These are phyloP conservation scores for Sindora glabra DNA, from an alignment of 306 rosid genomes.

Conservation along the genomic window DNA sequence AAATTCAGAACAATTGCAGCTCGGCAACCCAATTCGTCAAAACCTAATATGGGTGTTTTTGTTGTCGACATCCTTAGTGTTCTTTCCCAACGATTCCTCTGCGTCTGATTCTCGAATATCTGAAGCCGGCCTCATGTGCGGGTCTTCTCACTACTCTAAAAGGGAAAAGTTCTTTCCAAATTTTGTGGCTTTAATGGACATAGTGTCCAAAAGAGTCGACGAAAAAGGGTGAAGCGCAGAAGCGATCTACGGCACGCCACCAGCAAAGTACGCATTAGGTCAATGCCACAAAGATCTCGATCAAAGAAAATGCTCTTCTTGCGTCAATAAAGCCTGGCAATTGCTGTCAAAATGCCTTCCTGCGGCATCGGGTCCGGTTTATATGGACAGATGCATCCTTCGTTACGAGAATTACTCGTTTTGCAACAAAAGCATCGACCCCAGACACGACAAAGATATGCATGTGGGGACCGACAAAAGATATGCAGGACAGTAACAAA, in stretches of 20 bases:
- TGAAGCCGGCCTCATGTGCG: slow-evolving; percentile 24
- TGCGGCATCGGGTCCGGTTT: slow-evolving; percentile 23
- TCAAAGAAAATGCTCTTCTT: slow-evolving; percentile 18
- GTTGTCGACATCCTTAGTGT: background rate
- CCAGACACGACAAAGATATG: background rate
- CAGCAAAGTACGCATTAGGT: slow-evolving; percentile 26
- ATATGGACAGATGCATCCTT: slow-evolving; percentile 45
- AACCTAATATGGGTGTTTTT: background rate
- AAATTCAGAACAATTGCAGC: slow-evolving; percentile 17
- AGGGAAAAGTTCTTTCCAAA: background rate
- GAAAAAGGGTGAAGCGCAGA: slow-evolving; percentile 16
- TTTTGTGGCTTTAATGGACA: slow-evolving; percentile 18
- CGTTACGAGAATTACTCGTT: slow-evolving; percentile 41
- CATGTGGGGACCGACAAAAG: background rate
- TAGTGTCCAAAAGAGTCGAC: slow-evolving; percentile 15
- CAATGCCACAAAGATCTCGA: slow-evolving; percentile 35
- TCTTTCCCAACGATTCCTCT: background rate
- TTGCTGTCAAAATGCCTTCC: slow-evolving; percentile 35
- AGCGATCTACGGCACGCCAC: background rate
- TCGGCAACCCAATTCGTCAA: background rate
- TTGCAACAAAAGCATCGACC: slow-evolving; percentile 12
- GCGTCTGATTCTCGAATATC: background rate
- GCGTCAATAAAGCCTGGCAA: slow-evolving; percentile 20
- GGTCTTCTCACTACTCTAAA: background rate
- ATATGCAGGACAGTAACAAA: background rate